These are phyloP conservation scores for Hypocreales sp. DNA, from an alignment of 2,329 filamentous ascomycete genomes.

Conservation along the genomic window DNA sequence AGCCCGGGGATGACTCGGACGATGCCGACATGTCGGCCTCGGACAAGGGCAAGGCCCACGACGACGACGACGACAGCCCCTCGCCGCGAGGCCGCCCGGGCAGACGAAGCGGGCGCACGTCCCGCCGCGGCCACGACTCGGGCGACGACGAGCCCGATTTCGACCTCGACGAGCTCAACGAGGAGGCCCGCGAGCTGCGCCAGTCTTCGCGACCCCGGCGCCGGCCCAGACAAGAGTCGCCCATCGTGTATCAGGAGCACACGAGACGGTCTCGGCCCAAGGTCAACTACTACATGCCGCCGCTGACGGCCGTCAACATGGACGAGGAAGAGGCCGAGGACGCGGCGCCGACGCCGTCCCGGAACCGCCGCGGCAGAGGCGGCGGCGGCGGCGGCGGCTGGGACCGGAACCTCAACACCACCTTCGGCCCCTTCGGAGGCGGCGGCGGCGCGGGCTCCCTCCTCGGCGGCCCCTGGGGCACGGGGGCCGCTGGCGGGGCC, in stretches of 20 bases:
- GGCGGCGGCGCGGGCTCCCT: conserved; percentile 58
- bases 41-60: conserved; percentile 22
- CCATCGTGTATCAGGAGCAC: conserved; percentile 43
- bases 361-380: conserved; percentile 48
- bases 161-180: conserved; percentile 48
- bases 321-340: conserved; percentile 63
- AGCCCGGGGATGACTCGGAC: conserved; percentile 42
- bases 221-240: conserved; percentile 32
- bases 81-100: conserved; percentile 31
- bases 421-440: conserved; percentile 84
- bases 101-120: conserved; percentile 23
- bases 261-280: conserved; percentile 37
- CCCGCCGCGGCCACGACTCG: conserved; percentile 34
- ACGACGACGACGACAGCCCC: conserved; percentile 28
- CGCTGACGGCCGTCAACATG: conserved; percentile 43
- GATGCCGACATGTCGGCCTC: conserved; percentile 32
- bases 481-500: conserved; percentile 58
- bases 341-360: conserved; percentile 51
- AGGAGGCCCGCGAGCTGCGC: conserved; percentile 48
- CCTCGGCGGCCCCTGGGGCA: conserved; percentile 59
- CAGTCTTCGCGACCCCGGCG: conserved; percentile 37
- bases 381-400: conserved; percentile 43
- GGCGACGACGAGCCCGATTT: conserved; percentile 42
- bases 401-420: conserved; percentile 77
- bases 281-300: conserved; percentile 77